Conservation (phyloP, 2,329 filamentous ascomycete species). For the Xylariaceae sp. region DNA sequence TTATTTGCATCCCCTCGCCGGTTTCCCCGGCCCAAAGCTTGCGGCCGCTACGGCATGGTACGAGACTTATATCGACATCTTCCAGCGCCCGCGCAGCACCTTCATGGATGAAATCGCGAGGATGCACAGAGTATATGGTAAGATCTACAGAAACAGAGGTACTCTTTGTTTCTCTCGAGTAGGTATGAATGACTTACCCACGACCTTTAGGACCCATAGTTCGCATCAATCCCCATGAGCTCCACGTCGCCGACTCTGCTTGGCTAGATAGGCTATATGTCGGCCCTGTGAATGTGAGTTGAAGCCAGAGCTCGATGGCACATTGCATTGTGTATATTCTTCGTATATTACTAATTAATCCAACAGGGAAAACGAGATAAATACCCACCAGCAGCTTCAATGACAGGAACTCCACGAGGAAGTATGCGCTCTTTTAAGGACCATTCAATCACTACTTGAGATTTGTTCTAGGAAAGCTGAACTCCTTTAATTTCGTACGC, state of each 20-base stretch:
- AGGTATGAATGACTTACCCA: conserved; percentile 28
- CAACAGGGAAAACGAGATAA: conserved; percentile 7
- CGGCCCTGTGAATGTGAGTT: neutral
- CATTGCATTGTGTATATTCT: too few relatives aligned
- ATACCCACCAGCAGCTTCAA: conserved; percentile 1
- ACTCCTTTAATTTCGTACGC: neutral
- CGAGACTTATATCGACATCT: conserved; percentile 24
- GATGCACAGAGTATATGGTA: conserved; percentile 3
- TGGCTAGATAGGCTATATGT: conserved; percentile 7
- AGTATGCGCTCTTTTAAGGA: neutral
- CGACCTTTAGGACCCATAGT: conserved; percentile 29
- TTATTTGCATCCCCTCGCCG: conserved; percentile 23
- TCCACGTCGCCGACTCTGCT: conserved; percentile 23
- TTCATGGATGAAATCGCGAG: conserved; percentile 1
- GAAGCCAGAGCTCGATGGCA: too few relatives aligned
- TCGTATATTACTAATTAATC: neutral
- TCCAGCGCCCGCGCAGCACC: conserved; percentile 34
- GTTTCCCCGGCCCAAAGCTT: conserved; percentile 26
- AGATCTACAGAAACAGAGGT: neutral
- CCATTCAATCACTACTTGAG: too few relatives aligned
- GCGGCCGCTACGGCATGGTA: conserved; percentile 19
- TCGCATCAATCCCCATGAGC: conserved; percentile 49
- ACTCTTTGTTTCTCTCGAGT: too few relatives aligned
- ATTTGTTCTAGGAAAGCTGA: neutral
- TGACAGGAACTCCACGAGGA: conserved; percentile 1